Percentiles rank a stretch among this genome's conserved stretches.
Evolutionary conservation across 495 filamentous ascomycete genomes (phyloP).

Genomic region (Penicillium desertorum): DNA sequence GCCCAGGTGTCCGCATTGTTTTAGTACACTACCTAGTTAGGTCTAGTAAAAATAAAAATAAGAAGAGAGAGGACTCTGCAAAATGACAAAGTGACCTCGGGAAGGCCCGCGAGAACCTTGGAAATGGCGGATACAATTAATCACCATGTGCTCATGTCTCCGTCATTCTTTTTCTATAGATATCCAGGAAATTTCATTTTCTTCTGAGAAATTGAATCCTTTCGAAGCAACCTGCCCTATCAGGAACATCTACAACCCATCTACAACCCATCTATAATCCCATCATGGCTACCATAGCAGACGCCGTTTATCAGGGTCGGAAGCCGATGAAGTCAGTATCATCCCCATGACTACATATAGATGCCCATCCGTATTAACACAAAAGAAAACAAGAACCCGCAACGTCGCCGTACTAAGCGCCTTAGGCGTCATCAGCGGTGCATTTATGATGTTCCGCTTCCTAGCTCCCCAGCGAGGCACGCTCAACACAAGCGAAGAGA

Average conservation of each 20-base stretch:
- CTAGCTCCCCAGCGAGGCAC: constrained; percentile 16
- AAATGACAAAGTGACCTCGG: too few species aligned
- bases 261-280: background rate
- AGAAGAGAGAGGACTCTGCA: too few species aligned
- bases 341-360: background rate
- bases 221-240: background rate
- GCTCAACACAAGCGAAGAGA: constrained; percentile 13
- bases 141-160: constrained; percentile 6
- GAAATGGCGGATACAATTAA: too few species aligned
- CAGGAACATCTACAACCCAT: too few species aligned
- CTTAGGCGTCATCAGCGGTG: constrained; percentile 22
- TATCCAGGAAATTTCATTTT: background rate
- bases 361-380: background rate
- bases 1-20: too few species aligned
- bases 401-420: constrained; percentile 22
- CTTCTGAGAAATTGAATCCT: background rate
- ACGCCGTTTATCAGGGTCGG: background rate
- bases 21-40: too few species aligned
- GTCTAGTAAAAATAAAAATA: too few species aligned
- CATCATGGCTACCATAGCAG: constrained; percentile 4
- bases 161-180: background rate
- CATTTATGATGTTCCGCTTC: constrained; percentile 18
- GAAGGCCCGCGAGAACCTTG: too few species aligned
- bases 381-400: constrained; percentile 11
- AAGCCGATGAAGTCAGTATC: constrained; percentile 8